A percentile compares a stretch with the other conserved stretches of the same genome.
Evolutionary conservation across 2,329 filamentous ascomycete species (phyloP).

Genomic region (Pseudogymnoascus sp.): DNA sequence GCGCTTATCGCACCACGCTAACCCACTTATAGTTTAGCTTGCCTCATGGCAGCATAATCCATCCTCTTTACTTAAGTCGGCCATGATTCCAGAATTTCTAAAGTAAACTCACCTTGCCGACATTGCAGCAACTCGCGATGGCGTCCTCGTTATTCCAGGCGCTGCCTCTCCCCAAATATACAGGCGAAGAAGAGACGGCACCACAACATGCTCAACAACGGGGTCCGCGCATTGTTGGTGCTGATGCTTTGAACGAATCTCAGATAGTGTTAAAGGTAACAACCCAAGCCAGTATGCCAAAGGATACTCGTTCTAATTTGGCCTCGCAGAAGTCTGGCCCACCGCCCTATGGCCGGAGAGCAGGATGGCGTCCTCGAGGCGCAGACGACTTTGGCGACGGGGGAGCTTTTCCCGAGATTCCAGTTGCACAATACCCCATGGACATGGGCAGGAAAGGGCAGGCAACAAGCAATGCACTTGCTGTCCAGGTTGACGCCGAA

Average conservation of each 20-base stretch:
- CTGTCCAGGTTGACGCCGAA: conserved; percentile 83
- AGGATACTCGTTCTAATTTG: conserved; percentile 16
- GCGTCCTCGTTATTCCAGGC: conserved; percentile 67
- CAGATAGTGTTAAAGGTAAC: conserved; percentile 72
- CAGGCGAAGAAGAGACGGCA: conserved; percentile 77
- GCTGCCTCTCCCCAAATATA: conserved; percentile 85
- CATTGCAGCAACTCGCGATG: conserved; percentile 38
- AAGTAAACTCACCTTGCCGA: neutral
- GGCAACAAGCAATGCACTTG: conserved; percentile 72
- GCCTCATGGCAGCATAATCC: conserved; percentile 4
- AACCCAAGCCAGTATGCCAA: conserved; percentile 6
- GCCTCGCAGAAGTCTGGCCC: conserved; percentile 61
- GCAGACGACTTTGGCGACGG: conserved; percentile 94
- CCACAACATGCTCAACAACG: conserved; percentile 63
- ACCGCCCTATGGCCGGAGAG: conserved; percentile 77
- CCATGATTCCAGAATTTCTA: conserved; percentile 1
- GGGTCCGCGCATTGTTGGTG: conserved; percentile 74
- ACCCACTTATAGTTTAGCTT: neutral
- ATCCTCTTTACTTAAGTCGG: conserved; percentile 1
- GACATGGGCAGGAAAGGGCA: conserved; percentile 80
- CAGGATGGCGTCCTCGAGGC: conserved; percentile 81
- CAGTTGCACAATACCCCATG: conserved; percentile 88
- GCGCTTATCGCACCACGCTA: neutral
- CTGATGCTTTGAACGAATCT: conserved; percentile 71
- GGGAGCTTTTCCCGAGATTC: conserved; percentile 89